Evolutionary conservation across 1,139 yeast genomes (phyloP), one percentile per base, ranked within the genome.

Genomic region (Diutina catenulata): DNA sequence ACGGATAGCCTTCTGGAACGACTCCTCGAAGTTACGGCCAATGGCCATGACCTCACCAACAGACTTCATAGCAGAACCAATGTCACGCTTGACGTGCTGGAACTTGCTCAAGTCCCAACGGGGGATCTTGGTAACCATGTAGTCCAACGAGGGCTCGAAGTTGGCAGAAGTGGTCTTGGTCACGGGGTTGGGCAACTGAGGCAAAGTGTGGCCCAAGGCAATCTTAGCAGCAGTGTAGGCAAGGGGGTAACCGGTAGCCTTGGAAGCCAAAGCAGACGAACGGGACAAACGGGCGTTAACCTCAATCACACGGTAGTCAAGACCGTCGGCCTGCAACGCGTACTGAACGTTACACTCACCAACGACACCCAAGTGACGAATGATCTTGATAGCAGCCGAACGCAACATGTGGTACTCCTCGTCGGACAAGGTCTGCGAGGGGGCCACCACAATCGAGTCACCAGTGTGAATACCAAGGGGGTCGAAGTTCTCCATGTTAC

Each of bases 1-100:
- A 66, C 98, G 80, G 50, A 91, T 80, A 40, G 98, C 98, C 70
- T 91, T 91, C 65, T 91, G 98, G 72, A 91, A 80, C 13, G 96
- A 83, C 63, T 91, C 98, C 65, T 91, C 98, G 56, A 88, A 91
- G 50, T 78, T 91, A 65, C 98, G 80, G 53, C 98, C 98, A 56
- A 91, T 91, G 40, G 96, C 94, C 98, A 91, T 91, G 43, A 91
- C 98, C 64, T 91, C 98, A 60, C 98, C 98, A 42, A 91, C 98
- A 36, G 97, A 88, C 64, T 91, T 91, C 98, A 91, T 91, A 38
- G 96, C 79, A 22, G 95, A 84, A 36, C 95, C 95, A 56, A 88
- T 81, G 49, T 81, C 87, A 59, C 94, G 77, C 59, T 84, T 80
- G 44, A 88, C 97, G 55, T 86, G 94, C 59, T 84, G 93, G 70